Evolutionary conservation across 1,284 basidiomycete species (phyloP).

Genomic region (Limonomyces culmigenus): DNA sequence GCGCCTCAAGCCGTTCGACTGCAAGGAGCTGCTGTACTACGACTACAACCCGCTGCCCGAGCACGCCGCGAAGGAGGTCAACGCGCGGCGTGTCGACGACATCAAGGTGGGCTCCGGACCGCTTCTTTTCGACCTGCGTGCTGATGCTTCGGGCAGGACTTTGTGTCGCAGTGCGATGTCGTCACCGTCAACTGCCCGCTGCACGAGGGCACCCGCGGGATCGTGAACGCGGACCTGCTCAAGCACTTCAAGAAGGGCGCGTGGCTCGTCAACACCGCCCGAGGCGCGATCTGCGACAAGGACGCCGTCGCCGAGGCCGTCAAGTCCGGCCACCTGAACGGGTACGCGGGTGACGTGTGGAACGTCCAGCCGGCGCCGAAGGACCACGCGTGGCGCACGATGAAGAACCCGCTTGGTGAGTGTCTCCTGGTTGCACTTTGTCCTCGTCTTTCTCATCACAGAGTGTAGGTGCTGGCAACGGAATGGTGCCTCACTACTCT

Average conservation of each 20-base stretch:
- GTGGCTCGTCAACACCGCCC: conserved; percentile 91
- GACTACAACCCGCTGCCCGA: conserved; percentile 78
- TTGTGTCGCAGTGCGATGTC: conserved; percentile 73
- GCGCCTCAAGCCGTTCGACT: conserved; percentile 75
- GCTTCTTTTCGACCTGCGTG: too few species aligned
- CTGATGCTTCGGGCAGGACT: too few species aligned
- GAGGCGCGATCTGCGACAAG: conserved; percentile 83
- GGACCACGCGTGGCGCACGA: conserved; percentile 76
- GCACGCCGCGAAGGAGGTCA: conserved; percentile 53
- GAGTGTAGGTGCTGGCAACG: conserved; percentile 71
- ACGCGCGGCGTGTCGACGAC: conserved; percentile 63
- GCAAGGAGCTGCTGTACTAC: conserved; percentile 87
- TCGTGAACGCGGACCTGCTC: conserved; percentile 73
- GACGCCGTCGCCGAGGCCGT: conserved; percentile 69
- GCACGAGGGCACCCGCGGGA: conserved; percentile 73
- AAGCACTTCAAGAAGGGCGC: conserved; percentile 82
- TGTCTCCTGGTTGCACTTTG: too few species aligned
- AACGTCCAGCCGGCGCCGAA: conserved; percentile 74
- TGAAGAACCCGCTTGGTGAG: conserved; percentile 70
- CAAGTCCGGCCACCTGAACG: conserved; percentile 60
- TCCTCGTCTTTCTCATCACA: too few species aligned
- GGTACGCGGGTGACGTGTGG: conserved; percentile 59
- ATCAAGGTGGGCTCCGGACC: too few species aligned
- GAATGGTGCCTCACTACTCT: conserved; percentile 77
- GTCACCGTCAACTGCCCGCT: conserved; percentile 85